Conservation (phyloP, 129 eudicot genomes). For the Sambucus nigra region DNA sequence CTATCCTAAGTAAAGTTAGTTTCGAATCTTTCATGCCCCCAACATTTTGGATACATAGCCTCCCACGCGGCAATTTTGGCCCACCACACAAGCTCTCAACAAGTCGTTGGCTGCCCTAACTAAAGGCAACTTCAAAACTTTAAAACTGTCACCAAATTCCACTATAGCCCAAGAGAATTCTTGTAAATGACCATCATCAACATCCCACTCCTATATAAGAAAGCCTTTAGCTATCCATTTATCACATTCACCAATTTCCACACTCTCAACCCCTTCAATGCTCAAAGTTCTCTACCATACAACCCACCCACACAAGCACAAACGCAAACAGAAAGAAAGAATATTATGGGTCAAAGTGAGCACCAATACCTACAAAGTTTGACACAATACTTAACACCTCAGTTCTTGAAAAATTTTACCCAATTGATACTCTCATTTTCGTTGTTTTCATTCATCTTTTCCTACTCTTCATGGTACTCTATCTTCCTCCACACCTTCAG, state of each 20-base stretch:
- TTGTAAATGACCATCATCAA: neutral
- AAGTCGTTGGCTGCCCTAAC: too few relatives aligned
- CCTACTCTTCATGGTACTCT: conserved; percentile 8
- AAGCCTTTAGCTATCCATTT: neutral
- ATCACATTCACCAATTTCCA: too few relatives aligned
- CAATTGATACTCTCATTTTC: conserved; percentile 19
- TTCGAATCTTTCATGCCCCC: too few relatives aligned
- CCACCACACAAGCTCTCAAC: neutral
- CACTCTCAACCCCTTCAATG: too few relatives aligned
- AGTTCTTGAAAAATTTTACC: conserved; percentile 5
- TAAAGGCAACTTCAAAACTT: too few relatives aligned
- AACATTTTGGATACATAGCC: too few relatives aligned
- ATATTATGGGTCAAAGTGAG: conserved; percentile 5
- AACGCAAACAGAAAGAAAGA: neutral
- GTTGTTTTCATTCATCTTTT: conserved; percentile 15
- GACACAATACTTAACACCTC: neutral
- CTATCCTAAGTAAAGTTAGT: too few relatives aligned
- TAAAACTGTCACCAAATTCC: neutral
- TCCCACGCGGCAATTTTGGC: neutral
- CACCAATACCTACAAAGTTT: neutral
- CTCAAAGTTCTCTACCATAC: neutral
- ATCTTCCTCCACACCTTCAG: conserved; percentile 14
- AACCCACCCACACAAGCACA: too few relatives aligned
- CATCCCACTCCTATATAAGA: neutral
- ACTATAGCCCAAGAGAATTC: neutral